Conservation (phyloP, 768 basidiomycete genomes). For the Leccinum arenicola region DNA sequence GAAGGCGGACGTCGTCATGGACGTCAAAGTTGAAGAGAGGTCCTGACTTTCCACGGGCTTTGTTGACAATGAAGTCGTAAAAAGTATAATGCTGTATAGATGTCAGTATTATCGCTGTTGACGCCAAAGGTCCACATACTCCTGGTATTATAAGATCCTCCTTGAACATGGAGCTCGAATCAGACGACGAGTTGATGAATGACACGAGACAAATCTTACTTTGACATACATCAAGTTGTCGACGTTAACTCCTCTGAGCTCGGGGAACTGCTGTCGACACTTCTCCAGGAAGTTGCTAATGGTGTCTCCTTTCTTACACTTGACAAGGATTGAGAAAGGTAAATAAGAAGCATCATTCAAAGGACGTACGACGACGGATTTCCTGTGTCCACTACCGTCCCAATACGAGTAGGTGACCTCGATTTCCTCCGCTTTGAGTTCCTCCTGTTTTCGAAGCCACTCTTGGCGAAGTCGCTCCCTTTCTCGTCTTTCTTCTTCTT, state of each 20-base stretch:
- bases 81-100: slow-evolving; percentile 88
- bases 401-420: slow-evolving; percentile 96
- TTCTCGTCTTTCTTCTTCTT: slow-evolving; percentile 86
- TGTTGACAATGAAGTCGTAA: slow-evolving; percentile 98
- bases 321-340: background rate
- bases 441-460: slow-evolving; percentile 76
- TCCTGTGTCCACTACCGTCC: slow-evolving; percentile 97
- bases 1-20: slow-evolving; percentile 93
- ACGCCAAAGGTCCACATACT: slow-evolving; percentile 43
- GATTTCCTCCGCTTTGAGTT: slow-evolving; percentile 69
- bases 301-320: slow-evolving; percentile 98
- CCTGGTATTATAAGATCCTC: slow-evolving; percentile 98
- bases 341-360: background rate
- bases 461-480: slow-evolving; percentile 86
- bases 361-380: slow-evolving; percentile 75
- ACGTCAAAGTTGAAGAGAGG: slow-evolving; percentile 99
- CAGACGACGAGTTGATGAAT: background rate
- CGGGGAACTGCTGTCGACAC: slow-evolving; percentile 89
- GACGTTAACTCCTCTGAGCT: slow-evolving; percentile 83
- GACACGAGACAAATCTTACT: slow-evolving; percentile 39
- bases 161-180: slow-evolving; percentile 37
- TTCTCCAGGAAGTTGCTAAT: slow-evolving; percentile 88
- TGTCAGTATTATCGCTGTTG: background rate
- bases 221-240: slow-evolving; percentile 99
- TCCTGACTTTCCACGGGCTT: slow-evolving; percentile 96